Evolutionary conservation across 2,329 filamentous ascomycete species (phyloP).

Genomic region (Penicillium sp.): DNA sequence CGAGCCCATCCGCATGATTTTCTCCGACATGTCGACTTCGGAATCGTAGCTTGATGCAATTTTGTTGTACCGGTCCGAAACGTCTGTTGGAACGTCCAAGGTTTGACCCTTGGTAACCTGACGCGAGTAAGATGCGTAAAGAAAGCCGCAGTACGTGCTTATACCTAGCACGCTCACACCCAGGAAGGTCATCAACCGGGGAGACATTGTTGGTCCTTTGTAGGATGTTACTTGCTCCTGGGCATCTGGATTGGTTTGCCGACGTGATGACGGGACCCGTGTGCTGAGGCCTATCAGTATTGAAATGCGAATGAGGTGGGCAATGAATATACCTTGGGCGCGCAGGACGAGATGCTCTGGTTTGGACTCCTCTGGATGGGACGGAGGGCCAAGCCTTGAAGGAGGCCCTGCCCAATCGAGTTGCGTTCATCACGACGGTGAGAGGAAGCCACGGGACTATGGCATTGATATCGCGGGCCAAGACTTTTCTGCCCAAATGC

Average conservation of each 20-base stretch:
- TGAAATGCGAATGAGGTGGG: neutral
- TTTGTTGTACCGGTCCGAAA: conserved; percentile 44
- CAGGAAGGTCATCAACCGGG: conserved; percentile 33
- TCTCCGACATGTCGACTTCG: conserved; percentile 43
- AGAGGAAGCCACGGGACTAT: neutral
- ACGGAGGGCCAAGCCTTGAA: conserved; percentile 15
- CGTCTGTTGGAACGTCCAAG: conserved; percentile 36
- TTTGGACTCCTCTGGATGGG: conserved; percentile 16
- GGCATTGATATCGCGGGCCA: too few species aligned
- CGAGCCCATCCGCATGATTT: conserved; percentile 37
- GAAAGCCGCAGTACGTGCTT: conserved; percentile 41
- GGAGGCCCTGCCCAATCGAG: conserved; percentile 19
- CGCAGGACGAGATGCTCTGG: conserved; percentile 13
- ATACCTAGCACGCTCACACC: conserved; percentile 38
- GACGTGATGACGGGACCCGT: conserved; percentile 18
- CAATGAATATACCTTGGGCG: conserved; percentile 15
- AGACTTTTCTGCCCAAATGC: too few species aligned
- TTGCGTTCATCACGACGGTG: conserved; percentile 24
- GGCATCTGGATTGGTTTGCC: conserved; percentile 23
- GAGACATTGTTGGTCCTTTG: conserved; percentile 21
- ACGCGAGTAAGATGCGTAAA: conserved; percentile 40
- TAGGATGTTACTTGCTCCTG: conserved; percentile 8
- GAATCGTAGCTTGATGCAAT: conserved; percentile 43
- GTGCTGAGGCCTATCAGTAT: conserved; percentile 1
- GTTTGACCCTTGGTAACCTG: conserved; percentile 31